Base-by-base conservation (phyloP, 2,329 filamentous ascomycete genomes). In the Penicillium sp. region DNA sequence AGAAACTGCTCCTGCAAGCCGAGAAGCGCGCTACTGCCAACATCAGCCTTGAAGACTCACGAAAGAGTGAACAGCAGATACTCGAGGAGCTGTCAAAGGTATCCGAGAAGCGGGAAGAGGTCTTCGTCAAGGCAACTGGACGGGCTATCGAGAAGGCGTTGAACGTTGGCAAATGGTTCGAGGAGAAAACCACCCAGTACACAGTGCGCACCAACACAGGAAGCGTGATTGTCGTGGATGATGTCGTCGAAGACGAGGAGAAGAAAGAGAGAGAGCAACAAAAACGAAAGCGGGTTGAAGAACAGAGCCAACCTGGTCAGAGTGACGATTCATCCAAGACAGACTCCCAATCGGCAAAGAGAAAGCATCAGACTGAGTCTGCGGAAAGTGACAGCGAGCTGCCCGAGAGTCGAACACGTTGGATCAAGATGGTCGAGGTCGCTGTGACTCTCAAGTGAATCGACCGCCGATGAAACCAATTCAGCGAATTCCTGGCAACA, bases 61-160 rank as follows among this genome's bases (percentile, higher is more conserved):
- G 67, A 38, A 62, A 59, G 43, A 65, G 60, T 5, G 68, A 71
- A 31, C 66, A 69, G 31, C 65, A 70, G 55, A 70, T 69, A 36
- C 61, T 72, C 27, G 66, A 63, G 7, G 63, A 65, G 49, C 57
- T 76, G 22, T 68, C 61, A 47, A 65, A 69, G 44, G 67, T 62
- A 0, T 69, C 71, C 14, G 71, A 75, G 32, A 62, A 67, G 43
- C 63, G 77, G 34, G 83, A 86, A 60, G 76, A 79, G 43, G 79
- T 87, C 1, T 75, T 81, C 58, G 64, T 87, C 27, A 87, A 86
- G 66, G 85, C 81, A 5, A 84, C 82, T 9, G 84, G 84, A 5
- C 77, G 80, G 47, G 84, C 84, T 36, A 85, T 87, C 58, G 74
- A 79, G 53, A 80, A 81, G 66, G 83, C 81, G 13, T 65, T 86